These are phyloP conservation scores for Dujonia santamariae DNA, from an alignment of 1,139 yeast species.

Conservation along the genomic window DNA sequence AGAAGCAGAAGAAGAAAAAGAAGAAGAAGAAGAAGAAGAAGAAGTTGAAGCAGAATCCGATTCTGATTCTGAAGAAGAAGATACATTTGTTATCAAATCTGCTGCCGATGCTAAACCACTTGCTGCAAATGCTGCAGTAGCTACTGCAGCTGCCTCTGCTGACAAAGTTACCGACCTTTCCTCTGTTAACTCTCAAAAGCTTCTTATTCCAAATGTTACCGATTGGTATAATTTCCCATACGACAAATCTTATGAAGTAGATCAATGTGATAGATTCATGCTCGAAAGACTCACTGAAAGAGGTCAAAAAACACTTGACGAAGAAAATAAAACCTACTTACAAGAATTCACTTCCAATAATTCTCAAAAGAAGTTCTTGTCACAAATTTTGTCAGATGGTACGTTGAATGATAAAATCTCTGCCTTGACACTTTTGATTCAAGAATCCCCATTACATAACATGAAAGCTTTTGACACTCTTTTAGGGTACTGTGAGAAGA, in stretches of 20 bases:
- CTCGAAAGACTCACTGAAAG: conserved; percentile 58
- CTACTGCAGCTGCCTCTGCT: conserved; percentile 10
- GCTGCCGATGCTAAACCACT: no score
- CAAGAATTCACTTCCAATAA: conserved; percentile 78
- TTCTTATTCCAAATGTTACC: conserved; percentile 59
- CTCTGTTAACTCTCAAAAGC: conserved; percentile 54
- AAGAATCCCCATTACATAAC: conserved; percentile 93
- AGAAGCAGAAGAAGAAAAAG: conserved; percentile 19
- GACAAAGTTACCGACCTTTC: conserved; percentile 51
- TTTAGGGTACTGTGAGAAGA: conserved; percentile 78
- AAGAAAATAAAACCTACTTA: conserved; percentile 69
- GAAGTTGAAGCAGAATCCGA: conserved; percentile 18
- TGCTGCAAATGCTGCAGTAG: conserved; percentile 16
- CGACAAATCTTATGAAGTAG: conserved; percentile 35
- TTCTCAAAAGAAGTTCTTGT: conserved; percentile 84
- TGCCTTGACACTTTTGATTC: conserved; percentile 85
- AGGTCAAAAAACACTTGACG: conserved; percentile 64
- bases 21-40: conserved; percentile 15
- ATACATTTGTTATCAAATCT: no score
- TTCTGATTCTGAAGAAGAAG: conserved; percentile 8
- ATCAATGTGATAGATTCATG: conserved; percentile 44
- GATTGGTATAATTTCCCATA: conserved; percentile 67
- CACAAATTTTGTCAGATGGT: conserved; percentile 88
- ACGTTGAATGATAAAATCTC: conserved; percentile 94
- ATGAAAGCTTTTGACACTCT: conserved; percentile 78